These are phyloP conservation scores for Xanthoconium stramineum DNA, from an alignment of 768 basidiomycete species.

Conservation along the genomic window DNA sequence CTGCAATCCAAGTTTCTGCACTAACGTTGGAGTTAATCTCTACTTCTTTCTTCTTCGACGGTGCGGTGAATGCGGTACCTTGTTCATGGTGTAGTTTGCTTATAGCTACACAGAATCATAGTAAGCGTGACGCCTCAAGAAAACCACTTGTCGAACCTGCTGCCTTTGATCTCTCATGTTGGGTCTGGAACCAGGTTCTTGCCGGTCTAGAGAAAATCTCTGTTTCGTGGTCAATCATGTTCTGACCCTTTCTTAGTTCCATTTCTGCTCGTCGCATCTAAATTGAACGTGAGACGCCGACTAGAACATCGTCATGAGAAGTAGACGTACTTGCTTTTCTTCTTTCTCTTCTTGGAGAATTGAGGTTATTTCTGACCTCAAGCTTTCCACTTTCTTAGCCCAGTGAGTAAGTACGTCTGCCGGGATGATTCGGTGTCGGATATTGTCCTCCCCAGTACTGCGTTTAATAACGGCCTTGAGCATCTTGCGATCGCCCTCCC, in stretches of 20 bases:
- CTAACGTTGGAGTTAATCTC: conserved; percentile 42
- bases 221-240: conserved; percentile 87
- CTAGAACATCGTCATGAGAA: neutral
- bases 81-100: conserved; percentile 76
- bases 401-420: conserved; percentile 70
- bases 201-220: conserved; percentile 94
- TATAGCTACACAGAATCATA: conserved; percentile 43
- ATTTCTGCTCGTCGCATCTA: conserved; percentile 91
- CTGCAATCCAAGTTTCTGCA: neutral
- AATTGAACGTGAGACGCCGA: conserved; percentile 9
- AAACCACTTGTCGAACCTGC: conserved; percentile 50
- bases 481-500: conserved; percentile 94
- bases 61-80: conserved; percentile 39
- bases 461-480: conserved; percentile 95
- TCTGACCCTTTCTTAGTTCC: conserved; percentile 93
- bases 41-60: conserved; percentile 37
- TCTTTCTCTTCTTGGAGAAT: conserved; percentile 91
- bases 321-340: conserved; percentile 75
- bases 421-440: conserved; percentile 86
- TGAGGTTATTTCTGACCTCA: conserved; percentile 75
- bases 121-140: conserved; percentile 4
- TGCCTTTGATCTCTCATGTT: conserved; percentile 76
- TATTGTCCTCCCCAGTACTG: conserved; percentile 69
- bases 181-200: conserved; percentile 97
- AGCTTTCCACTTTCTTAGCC: conserved; percentile 59